Percentiles rank a stretch among this genome's conserved stretches.
Conservation (phyloP, 257 asterid species). For the Nicotiana tabacum region DNA sequence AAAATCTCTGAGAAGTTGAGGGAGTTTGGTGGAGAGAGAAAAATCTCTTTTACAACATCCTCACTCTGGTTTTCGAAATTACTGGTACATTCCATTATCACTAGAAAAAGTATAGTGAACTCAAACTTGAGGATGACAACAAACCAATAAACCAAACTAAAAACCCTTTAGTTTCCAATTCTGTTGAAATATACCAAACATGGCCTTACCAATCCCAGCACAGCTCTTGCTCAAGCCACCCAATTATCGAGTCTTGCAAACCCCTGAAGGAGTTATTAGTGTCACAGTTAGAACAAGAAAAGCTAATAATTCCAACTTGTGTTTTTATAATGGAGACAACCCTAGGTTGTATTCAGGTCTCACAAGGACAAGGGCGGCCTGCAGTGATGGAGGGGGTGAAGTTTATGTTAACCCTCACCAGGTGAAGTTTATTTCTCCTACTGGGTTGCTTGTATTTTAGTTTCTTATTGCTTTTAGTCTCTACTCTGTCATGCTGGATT, state of each 20-base stretch:
- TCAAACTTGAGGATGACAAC: too few relatives aligned
- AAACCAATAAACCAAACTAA: too few relatives aligned
- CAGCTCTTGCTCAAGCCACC: conserved; percentile 48
- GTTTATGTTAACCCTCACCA: conserved; percentile 30
- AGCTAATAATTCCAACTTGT: neutral
- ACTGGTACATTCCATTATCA: too few relatives aligned
- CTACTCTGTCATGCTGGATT: neutral
- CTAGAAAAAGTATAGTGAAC: too few relatives aligned
- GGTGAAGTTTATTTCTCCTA: conserved; percentile 29
- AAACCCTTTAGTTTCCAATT: too few relatives aligned
- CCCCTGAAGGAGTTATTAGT: conserved; percentile 20
- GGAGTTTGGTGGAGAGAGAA: too few relatives aligned
- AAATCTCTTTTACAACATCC: too few relatives aligned
- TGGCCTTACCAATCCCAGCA: conserved; percentile 22
- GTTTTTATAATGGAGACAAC: conserved; percentile 11
- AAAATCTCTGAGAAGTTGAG: too few relatives aligned
- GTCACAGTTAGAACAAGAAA: conserved; percentile 19
- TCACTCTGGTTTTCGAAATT: too few relatives aligned
- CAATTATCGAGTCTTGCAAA: conserved; percentile 16
- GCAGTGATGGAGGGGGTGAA: conserved; percentile 43
- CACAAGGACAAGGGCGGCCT: conserved; percentile 26
- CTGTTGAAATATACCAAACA: too few relatives aligned
- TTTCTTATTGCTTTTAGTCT: neutral
- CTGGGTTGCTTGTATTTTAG: conserved; percentile 10
- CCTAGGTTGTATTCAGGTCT: conserved; percentile 24